Evolutionary conservation across 2,329 filamentous ascomycete species (phyloP).

Genomic region (Diaporthe sp.): DNA sequence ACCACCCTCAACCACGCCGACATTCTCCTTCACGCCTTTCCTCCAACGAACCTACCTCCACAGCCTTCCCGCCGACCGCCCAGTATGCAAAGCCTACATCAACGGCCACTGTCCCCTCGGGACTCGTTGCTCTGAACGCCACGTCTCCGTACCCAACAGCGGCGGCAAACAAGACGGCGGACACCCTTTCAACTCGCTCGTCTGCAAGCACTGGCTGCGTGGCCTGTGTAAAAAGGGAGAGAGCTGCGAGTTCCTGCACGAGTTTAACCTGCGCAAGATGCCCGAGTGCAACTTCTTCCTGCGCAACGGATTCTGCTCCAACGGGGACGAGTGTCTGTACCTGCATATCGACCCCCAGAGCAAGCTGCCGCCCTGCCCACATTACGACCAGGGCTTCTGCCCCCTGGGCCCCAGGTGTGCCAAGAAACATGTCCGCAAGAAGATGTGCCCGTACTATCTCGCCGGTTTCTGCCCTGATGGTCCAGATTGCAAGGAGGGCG

Average conservation of each 20-base stretch:
- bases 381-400: conserved; percentile 96
- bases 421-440: conserved; percentile 88
- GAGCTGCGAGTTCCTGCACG: conserved; percentile 96
- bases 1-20: conserved; percentile 63
- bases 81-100: conserved; percentile 87
- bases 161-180: conserved; percentile 51
- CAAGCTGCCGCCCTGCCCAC: conserved; percentile 83
- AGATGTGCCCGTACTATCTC: conserved; percentile 86
- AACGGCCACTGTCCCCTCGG: conserved; percentile 90
- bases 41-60: conserved; percentile 87
- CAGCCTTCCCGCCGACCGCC: conserved; percentile 81
- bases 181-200: conserved; percentile 76
- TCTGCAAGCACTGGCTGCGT: conserved; percentile 99
- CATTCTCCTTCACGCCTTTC: conserved; percentile 89
- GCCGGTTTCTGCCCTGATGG: conserved; percentile 95
- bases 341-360: conserved; percentile 89
- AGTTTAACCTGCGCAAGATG: conserved; percentile 98
- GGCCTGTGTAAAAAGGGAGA: conserved; percentile 98
- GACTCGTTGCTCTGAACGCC: conserved; percentile 86
- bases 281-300: conserved; percentile 98
- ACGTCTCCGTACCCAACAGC: conserved; percentile 60
- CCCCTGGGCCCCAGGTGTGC: conserved; percentile 88
- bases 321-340: conserved; percentile 96
- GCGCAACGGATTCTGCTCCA: conserved; percentile 92
- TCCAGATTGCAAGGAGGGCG: conserved; percentile 79